Evolutionary conservation across 2,329 filamentous ascomycete species (phyloP).

Genomic region (Diaporthe sp.): DNA sequence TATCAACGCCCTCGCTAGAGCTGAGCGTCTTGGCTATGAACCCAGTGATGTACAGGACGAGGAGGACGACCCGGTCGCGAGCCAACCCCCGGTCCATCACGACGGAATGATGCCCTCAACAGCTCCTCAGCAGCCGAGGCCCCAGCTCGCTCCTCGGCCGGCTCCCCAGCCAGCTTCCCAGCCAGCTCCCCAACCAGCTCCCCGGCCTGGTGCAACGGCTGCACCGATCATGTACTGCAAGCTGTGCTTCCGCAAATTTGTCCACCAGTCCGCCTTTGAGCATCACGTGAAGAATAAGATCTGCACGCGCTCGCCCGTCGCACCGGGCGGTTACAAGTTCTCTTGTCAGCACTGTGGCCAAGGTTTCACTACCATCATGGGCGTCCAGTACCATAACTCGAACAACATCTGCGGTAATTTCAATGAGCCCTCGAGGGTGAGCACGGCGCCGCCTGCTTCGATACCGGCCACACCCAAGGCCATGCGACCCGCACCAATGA

Average conservation of each 20-base stretch:
- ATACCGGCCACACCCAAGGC: constrained; percentile 39
- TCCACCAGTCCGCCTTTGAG: constrained; percentile 3
- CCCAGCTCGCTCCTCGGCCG: background rate
- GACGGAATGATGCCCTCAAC: constrained; percentile 54
- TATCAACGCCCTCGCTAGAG: constrained; percentile 69
- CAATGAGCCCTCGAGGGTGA: constrained; percentile 41
- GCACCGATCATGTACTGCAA: constrained; percentile 25
- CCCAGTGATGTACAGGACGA: constrained; percentile 63
- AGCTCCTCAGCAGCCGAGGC: constrained; percentile 38
- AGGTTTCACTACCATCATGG: constrained; percentile 57
- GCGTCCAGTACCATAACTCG: constrained; percentile 59
- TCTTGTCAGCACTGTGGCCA: constrained; percentile 62
- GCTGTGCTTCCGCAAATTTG: constrained; percentile 43
- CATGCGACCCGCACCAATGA: constrained; percentile 33
- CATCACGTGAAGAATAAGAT: constrained; percentile 54
- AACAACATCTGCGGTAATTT: constrained; percentile 63
- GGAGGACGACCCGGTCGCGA: constrained; percentile 44
- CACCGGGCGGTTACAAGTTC: constrained; percentile 50
- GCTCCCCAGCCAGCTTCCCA: background rate
- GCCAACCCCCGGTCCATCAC: background rate
- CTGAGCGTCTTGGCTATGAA: constrained; percentile 70
- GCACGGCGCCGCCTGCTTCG: background rate
- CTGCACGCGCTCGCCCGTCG: constrained; percentile 48
- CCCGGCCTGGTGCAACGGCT: background rate
- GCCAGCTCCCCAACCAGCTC: constrained; percentile 14